phyloP scores from a whole-genome alignment of 2,329 filamentous ascomycete species.

The Sarocladium oryzae region DNA sequence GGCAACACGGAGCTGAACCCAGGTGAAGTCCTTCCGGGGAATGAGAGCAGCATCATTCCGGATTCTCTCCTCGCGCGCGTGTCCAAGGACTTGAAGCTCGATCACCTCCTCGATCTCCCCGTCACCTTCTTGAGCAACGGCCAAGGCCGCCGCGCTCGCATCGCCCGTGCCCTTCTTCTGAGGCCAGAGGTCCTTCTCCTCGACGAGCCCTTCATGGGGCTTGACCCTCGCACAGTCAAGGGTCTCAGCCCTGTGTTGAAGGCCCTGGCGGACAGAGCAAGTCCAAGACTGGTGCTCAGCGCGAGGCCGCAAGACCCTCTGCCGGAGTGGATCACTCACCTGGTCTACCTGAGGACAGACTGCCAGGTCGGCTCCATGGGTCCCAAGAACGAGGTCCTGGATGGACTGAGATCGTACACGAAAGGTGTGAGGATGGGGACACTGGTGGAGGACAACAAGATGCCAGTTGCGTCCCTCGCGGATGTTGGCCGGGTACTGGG shows the following conservation, averaged over 20 bases:
- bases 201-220: slow-evolving; percentile 93
- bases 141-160: slow-evolving; percentile 78
- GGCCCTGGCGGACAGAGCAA: slow-evolving; percentile 57
- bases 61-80: slow-evolving; percentile 52
- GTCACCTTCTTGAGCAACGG: slow-evolving; percentile 91
- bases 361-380: slow-evolving; percentile 62
- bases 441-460: slow-evolving; percentile 37
- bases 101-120: slow-evolving; percentile 66
- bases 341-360: slow-evolving; percentile 64
- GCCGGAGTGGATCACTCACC: slow-evolving; percentile 84
- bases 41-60: slow-evolving; percentile 41
- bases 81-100: slow-evolving; percentile 62
- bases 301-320: slow-evolving; percentile 80
- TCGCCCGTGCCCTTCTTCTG: slow-evolving; percentile 76
- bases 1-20: slow-evolving; percentile 82
- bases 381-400: slow-evolving; percentile 54
- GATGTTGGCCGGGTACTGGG: slow-evolving; percentile 42
- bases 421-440: slow-evolving; percentile 38
- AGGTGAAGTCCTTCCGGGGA: slow-evolving; percentile 35
- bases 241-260: slow-evolving; percentile 66
- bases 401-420: slow-evolving; percentile 42
- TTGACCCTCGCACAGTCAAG: slow-evolving; percentile 76
- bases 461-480: slow-evolving; percentile 41
- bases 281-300: slow-evolving; percentile 69
- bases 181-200: slow-evolving; percentile 76